These are phyloP conservation scores for Taphrina confusa DNA, from an alignment of 1,139 yeast species.

Conservation along the genomic window DNA sequence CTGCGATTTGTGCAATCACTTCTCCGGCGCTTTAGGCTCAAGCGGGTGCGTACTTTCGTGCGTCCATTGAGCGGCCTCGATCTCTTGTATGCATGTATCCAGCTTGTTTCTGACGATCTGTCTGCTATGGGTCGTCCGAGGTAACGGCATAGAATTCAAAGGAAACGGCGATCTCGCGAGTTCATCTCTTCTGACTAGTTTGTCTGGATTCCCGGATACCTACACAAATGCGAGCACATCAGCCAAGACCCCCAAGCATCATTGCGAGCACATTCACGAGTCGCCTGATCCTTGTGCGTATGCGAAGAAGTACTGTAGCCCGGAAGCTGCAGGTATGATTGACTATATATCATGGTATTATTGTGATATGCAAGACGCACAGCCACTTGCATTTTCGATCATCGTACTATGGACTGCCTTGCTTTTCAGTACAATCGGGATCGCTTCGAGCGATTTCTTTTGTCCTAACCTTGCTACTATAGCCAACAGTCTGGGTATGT, in stretches of 20 bases:
- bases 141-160: too few species aligned
- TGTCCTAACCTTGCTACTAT: conserved; percentile 72
- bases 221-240: too few species aligned
- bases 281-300: conserved; percentile 45
- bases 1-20: too few species aligned
- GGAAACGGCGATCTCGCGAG: too few species aligned
- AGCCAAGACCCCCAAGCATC: conserved; percentile 27
- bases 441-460: conserved; percentile 72
- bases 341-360: conserved; percentile 46
- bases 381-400: conserved; percentile 35
- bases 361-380: conserved; percentile 42
- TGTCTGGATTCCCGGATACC: too few species aligned
- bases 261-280: conserved; percentile 38
- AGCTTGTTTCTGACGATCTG: too few species aligned
- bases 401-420: conserved; percentile 47
- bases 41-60: too few species aligned
- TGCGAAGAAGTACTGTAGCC: conserved; percentile 45
- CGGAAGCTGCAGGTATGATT: conserved; percentile 44
- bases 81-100: too few species aligned
- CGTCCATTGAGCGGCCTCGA: too few species aligned
- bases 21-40: too few species aligned
- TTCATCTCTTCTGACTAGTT: too few species aligned
- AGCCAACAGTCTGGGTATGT: conserved; percentile 60
- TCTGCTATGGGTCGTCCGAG: too few species aligned
- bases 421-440: conserved; percentile 64